phyloP scores from a whole-genome alignment of 495 filamentous ascomycete species.

The Penicillium alfredii region DNA sequence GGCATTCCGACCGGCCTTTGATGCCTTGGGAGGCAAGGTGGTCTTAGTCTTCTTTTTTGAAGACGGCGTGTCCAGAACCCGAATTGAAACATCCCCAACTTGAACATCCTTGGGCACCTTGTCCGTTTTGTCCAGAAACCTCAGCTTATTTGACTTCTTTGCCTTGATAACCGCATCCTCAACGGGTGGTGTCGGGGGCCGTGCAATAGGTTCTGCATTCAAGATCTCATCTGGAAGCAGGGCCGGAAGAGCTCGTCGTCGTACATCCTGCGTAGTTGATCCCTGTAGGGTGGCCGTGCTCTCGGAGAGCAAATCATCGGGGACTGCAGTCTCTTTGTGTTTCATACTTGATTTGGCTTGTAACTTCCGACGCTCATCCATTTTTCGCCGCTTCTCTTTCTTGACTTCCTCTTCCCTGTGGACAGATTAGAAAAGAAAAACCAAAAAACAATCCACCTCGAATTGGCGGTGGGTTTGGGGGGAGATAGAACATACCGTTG shows the following conservation, averaged over 20 bases:
- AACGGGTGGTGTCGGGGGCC: constrained; percentile 37
- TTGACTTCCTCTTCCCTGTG: constrained; percentile 39
- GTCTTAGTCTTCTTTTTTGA: constrained; percentile 27
- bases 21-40: constrained; percentile 45
- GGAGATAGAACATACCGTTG: constrained; percentile 28
- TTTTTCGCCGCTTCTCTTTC: constrained; percentile 43
- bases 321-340: constrained; percentile 24
- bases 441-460: too few species aligned
- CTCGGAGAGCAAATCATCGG: constrained; percentile 35
- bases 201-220: constrained; percentile 36
- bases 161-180: constrained; percentile 21
- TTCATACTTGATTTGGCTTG: constrained; percentile 39
- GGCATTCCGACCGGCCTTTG: constrained; percentile 39
- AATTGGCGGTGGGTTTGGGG: neutral
- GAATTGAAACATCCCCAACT: constrained; percentile 46
- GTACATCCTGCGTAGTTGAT: constrained; percentile 34
- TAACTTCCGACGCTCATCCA: constrained; percentile 42
- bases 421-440: neutral
- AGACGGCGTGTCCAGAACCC: constrained; percentile 42
- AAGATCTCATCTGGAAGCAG: constrained; percentile 50
- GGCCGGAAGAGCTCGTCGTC: constrained; percentile 38
- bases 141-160: constrained; percentile 41
- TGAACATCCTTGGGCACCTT: constrained; percentile 51
- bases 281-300: constrained; percentile 40
- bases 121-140: constrained; percentile 45